phyloP scores from a whole-genome alignment of 2,329 filamentous ascomycete genomes.

The Fusarium solani-melongenae region DNA sequence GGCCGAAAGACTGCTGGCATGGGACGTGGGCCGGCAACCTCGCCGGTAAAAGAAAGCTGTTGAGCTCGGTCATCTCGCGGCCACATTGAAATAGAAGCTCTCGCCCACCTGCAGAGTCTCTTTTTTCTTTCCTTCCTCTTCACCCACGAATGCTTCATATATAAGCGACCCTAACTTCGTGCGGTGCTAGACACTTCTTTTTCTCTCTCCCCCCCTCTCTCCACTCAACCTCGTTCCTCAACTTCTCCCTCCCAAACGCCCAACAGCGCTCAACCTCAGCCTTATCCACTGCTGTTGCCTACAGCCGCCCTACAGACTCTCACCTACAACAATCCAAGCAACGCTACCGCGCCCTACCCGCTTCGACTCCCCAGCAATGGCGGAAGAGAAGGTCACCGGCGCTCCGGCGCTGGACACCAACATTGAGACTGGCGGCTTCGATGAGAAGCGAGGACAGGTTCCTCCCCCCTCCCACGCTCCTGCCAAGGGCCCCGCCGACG shows the following conservation, averaged over 20 bases:
- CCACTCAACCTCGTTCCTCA: slow-evolving; percentile 42
- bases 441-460: slow-evolving; percentile 66
- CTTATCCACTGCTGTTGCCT: slow-evolving; percentile 39
- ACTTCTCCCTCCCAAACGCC: slow-evolving; percentile 31
- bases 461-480: slow-evolving; percentile 48
- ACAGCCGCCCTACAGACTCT: slow-evolving; percentile 32
- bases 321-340: slow-evolving; percentile 13
- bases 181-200: slow-evolving; percentile 56
- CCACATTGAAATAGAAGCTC: slow-evolving; percentile 54
- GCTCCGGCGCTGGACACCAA: slow-evolving; percentile 71
- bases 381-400: slow-evolving; percentile 63
- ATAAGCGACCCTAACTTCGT: slow-evolving; percentile 60
- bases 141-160: slow-evolving; percentile 63
- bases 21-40: slow-evolving; percentile 43
- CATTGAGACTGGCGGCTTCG: slow-evolving; percentile 73
- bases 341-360: slow-evolving; percentile 29
- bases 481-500: slow-evolving; percentile 60
- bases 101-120: slow-evolving; percentile 46
- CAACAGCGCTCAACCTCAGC: slow-evolving; percentile 32
- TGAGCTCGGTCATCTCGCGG: slow-evolving; percentile 34
- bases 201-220: slow-evolving; percentile 35
- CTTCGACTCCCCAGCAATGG: slow-evolving; percentile 54
- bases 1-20: slow-evolving; percentile 43
- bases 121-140: slow-evolving; percentile 52
- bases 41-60: slow-evolving; percentile 36